These are phyloP conservation scores for Plasmopara halstedii DNA, from an alignment of 352 stramenopile genomes.

Conservation along the genomic window DNA sequence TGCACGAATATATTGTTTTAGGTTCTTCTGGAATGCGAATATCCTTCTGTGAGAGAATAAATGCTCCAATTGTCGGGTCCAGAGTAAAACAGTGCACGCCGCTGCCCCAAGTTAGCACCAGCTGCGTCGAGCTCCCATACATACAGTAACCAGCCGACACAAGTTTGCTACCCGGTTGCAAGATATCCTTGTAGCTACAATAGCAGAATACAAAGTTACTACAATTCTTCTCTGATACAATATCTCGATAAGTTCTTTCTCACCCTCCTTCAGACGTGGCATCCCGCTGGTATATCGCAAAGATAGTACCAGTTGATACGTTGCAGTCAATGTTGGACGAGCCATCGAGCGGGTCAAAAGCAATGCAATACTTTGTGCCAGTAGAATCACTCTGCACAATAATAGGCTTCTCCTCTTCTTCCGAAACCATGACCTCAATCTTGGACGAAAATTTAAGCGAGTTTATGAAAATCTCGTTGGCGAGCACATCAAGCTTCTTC, in stretches of 20 bases:
- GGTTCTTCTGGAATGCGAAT: slow-evolving; percentile 91
- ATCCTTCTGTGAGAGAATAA: slow-evolving; percentile 94
- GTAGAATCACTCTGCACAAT: slow-evolving; percentile 69
- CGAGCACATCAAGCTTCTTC: slow-evolving; percentile 98
- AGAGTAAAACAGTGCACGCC: slow-evolving; percentile 97
- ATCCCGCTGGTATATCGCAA: slow-evolving; percentile 94
- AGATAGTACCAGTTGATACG: slow-evolving; percentile 98
- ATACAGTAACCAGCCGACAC: slow-evolving; percentile 97
- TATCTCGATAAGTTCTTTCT: slow-evolving; percentile 1
- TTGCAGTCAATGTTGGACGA: slow-evolving; percentile 99
- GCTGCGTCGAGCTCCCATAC: slow-evolving; percentile 96
- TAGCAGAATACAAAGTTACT: slow-evolving; percentile 7
- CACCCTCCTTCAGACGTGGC: slow-evolving; percentile 34
- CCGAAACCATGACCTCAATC: slow-evolving; percentile 96
- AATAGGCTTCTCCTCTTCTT: slow-evolving; percentile 98
- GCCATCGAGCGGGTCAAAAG: slow-evolving; percentile 97
- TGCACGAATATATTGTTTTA: slow-evolving; percentile 96
- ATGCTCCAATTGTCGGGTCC: slow-evolving; percentile 97
- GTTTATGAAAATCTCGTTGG: slow-evolving; percentile 99
- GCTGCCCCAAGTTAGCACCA: slow-evolving; percentile 94
- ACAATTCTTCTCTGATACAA: neutral
- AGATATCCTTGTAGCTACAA: slow-evolving; percentile 81
- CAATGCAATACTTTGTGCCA: slow-evolving; percentile 93
- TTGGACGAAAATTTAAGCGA: slow-evolving; percentile 94
- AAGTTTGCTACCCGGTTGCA: slow-evolving; percentile 91